A percentile compares a stretch with the other conserved stretches of the same genome.
phyloP scores from a whole-genome alignment of 2,329 filamentous ascomycete species.

The Gliomastix tumulicola region DNA sequence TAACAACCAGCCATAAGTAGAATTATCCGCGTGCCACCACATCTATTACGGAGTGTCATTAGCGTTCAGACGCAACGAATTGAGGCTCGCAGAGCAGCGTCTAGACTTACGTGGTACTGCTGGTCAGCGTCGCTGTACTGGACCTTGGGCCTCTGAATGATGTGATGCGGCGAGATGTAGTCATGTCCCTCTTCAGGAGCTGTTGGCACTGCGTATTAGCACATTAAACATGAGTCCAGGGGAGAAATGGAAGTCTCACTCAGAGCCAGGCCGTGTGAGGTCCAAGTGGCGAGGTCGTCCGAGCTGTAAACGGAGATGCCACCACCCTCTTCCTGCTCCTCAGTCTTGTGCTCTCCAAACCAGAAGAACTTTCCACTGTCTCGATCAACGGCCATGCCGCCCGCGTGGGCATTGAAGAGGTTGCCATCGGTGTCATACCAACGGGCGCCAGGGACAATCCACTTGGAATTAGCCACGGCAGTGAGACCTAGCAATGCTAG shows the following conservation, averaged over 20 bases:
- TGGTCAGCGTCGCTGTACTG: conserved; percentile 45
- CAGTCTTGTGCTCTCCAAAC: conserved; percentile 55
- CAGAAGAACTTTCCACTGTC: conserved; percentile 48
- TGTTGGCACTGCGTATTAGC: conserved; percentile 6
- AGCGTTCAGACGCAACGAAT: conserved; percentile 1
- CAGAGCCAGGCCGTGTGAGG: conserved; percentile 47
- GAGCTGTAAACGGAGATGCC: conserved; percentile 56
- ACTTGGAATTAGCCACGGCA: conserved; percentile 15
- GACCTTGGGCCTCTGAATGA: conserved; percentile 58
- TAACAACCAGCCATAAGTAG: conserved; percentile 45
- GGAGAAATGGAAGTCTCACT: conserved; percentile 17
- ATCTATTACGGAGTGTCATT: conserved; percentile 25
- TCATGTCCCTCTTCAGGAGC: conserved; percentile 46
- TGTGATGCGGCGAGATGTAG: conserved; percentile 45
- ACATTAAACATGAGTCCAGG: neutral
- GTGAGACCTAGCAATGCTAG: neutral
- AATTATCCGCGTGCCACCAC: conserved; percentile 57
- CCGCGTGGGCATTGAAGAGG: conserved; percentile 56
- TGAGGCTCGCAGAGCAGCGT: neutral
- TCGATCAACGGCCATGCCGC: conserved; percentile 44
- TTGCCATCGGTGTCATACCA: conserved; percentile 55
- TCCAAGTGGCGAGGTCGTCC: conserved; percentile 53
- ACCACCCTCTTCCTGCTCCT: conserved; percentile 51
- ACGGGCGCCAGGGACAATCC: conserved; percentile 54
- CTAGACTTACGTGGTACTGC: conserved; percentile 45